These are phyloP conservation scores for Echinochloa phyllopogon DNA, from an alignment of 176 grass and related monocot genomes.

Conservation along the genomic window DNA sequence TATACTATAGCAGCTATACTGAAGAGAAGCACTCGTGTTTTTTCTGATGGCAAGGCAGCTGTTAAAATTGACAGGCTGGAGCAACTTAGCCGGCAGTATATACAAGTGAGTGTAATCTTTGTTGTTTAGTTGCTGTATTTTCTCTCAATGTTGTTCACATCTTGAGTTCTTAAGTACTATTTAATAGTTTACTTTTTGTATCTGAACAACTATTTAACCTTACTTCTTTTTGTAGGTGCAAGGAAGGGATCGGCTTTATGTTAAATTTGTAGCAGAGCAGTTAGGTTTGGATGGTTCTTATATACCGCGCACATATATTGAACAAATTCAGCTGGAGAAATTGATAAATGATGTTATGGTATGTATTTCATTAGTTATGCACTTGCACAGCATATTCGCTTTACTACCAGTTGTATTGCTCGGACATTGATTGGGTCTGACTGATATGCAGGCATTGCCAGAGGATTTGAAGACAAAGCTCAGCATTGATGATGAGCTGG, in stretches of 20 bases:
- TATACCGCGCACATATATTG: constrained; percentile 95
- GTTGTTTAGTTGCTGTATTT: constrained; percentile 18
- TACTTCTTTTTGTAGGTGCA: constrained; percentile 64
- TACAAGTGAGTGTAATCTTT: constrained; percentile 67
- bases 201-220: neutral
- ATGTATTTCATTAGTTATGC: constrained; percentile 35
- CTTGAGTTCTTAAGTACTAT: constrained; percentile 3
- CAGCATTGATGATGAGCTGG: constrained; percentile 89
- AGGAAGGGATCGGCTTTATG: constrained; percentile 85
- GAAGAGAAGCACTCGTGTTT: constrained; percentile 86
- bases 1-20: constrained; percentile 97
- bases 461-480: constrained; percentile 97
- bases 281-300: constrained; percentile 88
- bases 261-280: constrained; percentile 76
- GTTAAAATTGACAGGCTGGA: constrained; percentile 98
- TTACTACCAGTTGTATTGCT: constrained; percentile 29
- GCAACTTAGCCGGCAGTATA: constrained; percentile 80
- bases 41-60: constrained; percentile 82
- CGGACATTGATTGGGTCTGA: constrained; percentile 33
- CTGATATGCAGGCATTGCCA: constrained; percentile 79
- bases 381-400: neutral
- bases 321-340: constrained; percentile 98
- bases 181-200: constrained; percentile 18
- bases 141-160: constrained; percentile 28
- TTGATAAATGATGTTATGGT: constrained; percentile 98